A percentile compares a stretch with the other conserved stretches of the same genome.
These are phyloP conservation scores for Cordyceps sp. DNA, from an alignment of 2,329 filamentous ascomycete genomes.

Conservation along the genomic window DNA sequence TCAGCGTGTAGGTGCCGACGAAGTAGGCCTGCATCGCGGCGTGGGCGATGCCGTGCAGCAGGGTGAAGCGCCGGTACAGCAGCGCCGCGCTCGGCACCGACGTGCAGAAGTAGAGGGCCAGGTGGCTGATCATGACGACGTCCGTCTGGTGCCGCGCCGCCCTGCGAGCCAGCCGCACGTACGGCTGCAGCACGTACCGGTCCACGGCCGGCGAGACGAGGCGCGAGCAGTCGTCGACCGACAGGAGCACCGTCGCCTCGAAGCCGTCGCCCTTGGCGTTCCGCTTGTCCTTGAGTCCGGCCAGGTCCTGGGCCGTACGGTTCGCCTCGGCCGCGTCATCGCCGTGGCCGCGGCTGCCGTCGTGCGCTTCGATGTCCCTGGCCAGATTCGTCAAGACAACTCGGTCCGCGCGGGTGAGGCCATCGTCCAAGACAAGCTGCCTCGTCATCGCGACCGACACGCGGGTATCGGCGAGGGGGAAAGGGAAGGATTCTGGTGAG, in stretches of 20 bases:
- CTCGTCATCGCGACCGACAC: too few relatives aligned
- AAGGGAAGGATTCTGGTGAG: too few relatives aligned
- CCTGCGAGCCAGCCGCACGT: slow-evolving; percentile 34
- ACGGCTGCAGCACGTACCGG: slow-evolving; percentile 38
- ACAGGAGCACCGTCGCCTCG: slow-evolving; percentile 28
- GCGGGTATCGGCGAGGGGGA: too few relatives aligned
- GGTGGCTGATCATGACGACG: slow-evolving; percentile 63
- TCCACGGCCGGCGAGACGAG: slow-evolving; percentile 22
- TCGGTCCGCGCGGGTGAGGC: too few relatives aligned
- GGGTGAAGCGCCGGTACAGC: slow-evolving; percentile 50
- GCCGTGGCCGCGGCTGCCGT: too few relatives aligned
- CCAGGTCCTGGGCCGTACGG: slow-evolving; percentile 8
- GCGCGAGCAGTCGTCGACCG: slow-evolving; percentile 20
- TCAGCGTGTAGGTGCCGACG: slow-evolving; percentile 58
- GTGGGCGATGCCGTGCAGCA: slow-evolving; percentile 50
- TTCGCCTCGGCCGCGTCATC: background rate
- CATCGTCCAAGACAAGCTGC: too few relatives aligned
- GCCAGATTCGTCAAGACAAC: too few relatives aligned
- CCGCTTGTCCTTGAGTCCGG: slow-evolving; percentile 22
- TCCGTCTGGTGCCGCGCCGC: slow-evolving; percentile 52
- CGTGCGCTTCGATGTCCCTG: too few relatives aligned
- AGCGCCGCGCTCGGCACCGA: slow-evolving; percentile 51
- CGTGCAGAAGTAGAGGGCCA: slow-evolving; percentile 54
- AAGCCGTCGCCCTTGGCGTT: slow-evolving; percentile 22
- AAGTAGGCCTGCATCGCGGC: slow-evolving; percentile 49